Conservation (phyloP, 192 early-diverging fungal genomes). For the Rhizophagus clarus region DNA sequence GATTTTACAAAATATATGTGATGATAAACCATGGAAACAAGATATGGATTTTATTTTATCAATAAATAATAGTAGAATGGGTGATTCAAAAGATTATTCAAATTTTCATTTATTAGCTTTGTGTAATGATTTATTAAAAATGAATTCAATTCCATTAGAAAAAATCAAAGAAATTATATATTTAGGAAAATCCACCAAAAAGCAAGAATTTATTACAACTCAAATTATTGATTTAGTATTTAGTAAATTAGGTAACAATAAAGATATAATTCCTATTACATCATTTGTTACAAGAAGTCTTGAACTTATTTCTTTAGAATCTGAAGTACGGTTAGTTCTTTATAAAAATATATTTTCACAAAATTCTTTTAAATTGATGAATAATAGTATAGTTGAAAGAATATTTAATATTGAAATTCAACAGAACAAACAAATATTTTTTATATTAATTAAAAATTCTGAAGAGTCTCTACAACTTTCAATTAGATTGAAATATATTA, state of each 20-base stretch:
- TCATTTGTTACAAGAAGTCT: too few species aligned
- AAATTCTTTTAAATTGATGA: too few species aligned
- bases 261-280: neutral
- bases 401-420: too few species aligned
- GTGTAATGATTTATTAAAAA: neutral
- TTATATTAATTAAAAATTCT: too few species aligned
- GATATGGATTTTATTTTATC: neutral
- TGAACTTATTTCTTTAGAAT: too few species aligned
- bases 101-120: neutral
- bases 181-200: neutral
- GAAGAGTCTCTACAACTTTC: too few species aligned
- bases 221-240: neutral
- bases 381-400: too few species aligned
- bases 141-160: neutral
- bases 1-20: neutral
- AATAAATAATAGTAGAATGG: neutral
- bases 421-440: too few species aligned
- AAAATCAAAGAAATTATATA: neutral
- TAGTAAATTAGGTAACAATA: neutral
- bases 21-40: neutral
- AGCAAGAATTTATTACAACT: neutral
- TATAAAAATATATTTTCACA: too few species aligned
- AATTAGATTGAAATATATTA: too few species aligned
- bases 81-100: neutral
- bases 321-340: too few species aligned